Percentiles rank a stretch among this genome's conserved stretches.
Evolutionary conservation across 139 green algal species (phyloP).

Genomic region (Micractinium conductrix): DNA sequence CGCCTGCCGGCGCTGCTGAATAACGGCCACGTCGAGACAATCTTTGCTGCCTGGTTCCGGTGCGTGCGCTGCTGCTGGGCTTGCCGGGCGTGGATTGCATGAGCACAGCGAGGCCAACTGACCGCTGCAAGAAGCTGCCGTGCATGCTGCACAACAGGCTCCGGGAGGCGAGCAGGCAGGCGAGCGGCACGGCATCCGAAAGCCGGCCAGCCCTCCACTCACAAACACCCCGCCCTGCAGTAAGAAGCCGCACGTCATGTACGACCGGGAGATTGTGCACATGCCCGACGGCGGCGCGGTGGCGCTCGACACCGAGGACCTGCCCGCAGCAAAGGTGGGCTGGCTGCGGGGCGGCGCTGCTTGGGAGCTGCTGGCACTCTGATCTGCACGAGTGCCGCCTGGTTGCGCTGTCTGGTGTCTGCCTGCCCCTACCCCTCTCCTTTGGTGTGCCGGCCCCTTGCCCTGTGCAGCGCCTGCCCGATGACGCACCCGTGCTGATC

Average conservation of each 20-base stretch:
- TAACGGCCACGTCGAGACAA: constrained; percentile 84
- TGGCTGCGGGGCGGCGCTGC: no score
- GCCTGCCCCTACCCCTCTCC: not conserved
- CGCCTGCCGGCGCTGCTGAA: constrained; percentile 22
- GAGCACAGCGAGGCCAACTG: no score
- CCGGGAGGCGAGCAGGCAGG: no score
- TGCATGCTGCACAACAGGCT: no score
- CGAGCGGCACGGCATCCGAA: no score
- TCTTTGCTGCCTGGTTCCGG: constrained; percentile 82
- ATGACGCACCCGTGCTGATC: constrained; percentile 81
- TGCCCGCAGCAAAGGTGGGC: constrained; percentile 41
- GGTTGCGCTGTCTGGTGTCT: no score
- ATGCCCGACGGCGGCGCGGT: constrained; percentile 87
- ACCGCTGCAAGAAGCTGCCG: not conserved
- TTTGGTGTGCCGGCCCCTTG: no score
- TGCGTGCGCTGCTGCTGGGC: not conserved
- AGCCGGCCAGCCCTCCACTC: not conserved
- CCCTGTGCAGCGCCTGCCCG: constrained; percentile 14
- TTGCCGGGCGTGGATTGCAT: not conserved
- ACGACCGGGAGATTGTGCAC: constrained; percentile 73
- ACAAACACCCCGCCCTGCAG: not conserved
- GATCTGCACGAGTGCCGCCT: no score
- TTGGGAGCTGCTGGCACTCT: no score
- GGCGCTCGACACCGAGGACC: constrained; percentile 83
- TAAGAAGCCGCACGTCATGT: constrained; percentile 65